These are phyloP conservation scores for Dactylellina haptotyla DNA, from an alignment of 2,329 filamentous ascomycete species.

Conservation along the genomic window DNA sequence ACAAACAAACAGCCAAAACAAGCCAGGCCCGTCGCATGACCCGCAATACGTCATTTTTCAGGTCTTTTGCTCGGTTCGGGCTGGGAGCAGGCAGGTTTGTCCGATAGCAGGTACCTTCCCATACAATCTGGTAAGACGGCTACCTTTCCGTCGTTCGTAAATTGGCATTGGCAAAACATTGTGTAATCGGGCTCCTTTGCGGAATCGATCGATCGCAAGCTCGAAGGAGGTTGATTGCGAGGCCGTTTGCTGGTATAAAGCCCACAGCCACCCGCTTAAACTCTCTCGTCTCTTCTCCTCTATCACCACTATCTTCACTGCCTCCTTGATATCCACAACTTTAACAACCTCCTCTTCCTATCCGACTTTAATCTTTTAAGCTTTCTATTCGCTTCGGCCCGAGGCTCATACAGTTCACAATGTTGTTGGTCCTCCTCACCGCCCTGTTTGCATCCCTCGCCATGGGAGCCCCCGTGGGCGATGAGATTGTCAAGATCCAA, in stretches of 20 bases:
- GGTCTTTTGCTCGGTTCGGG: neutral
- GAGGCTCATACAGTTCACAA: constrained; percentile 34
- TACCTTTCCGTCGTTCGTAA: neutral
- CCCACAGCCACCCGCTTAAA: constrained; percentile 12
- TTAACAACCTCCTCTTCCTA: neutral
- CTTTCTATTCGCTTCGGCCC: neutral
- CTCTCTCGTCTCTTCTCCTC: neutral
- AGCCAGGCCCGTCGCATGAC: constrained; percentile 18
- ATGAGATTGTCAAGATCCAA: constrained; percentile 60
- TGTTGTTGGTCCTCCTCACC: constrained; percentile 66
- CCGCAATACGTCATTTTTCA: constrained; percentile 26
- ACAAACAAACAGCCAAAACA: constrained; percentile 9
- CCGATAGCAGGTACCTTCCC: neutral
- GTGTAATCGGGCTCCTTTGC: neutral
- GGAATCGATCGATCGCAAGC: constrained; percentile 7
- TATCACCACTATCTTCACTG: constrained; percentile 2
- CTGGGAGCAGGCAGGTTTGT: neutral
- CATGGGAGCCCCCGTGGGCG: constrained; percentile 65
- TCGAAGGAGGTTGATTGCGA: constrained; percentile 12
- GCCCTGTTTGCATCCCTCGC: constrained; percentile 66
- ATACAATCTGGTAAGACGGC: neutral
- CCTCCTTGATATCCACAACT: neutral
- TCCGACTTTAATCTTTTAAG: neutral
- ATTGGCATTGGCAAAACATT: neutral
- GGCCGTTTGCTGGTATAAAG: neutral